Evolutionary conservation across 1,284 basidiomycete species (phyloP).

Genomic region (Fomitopsis betulina): DNA sequence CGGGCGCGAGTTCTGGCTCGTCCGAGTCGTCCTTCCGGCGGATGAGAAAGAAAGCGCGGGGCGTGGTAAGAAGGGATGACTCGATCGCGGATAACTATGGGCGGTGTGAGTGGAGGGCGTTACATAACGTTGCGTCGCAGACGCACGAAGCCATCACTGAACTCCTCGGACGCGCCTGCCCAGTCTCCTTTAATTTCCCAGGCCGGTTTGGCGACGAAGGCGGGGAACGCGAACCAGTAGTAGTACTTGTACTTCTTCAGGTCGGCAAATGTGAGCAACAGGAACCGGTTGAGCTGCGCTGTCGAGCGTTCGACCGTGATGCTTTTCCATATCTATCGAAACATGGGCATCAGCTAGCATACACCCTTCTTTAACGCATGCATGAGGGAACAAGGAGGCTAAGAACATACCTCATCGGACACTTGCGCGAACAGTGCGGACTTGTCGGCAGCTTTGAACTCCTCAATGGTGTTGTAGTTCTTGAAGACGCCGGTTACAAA

Average conservation of each 20-base stretch:
- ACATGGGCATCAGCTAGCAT: background rate
- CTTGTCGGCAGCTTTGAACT: slow-evolving; percentile 91
- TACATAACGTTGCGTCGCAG: background rate
- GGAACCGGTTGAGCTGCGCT: slow-evolving; percentile 67
- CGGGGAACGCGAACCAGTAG: slow-evolving; percentile 98
- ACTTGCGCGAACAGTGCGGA: slow-evolving; percentile 73
- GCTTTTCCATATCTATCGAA: slow-evolving; percentile 58
- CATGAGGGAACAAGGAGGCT: background rate
- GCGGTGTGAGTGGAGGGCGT: background rate
- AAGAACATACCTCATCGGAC: slow-evolving; percentile 48
- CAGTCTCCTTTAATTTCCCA: slow-evolving; percentile 75
- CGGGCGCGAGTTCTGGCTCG: slow-evolving; percentile 38
- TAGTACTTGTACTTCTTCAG: slow-evolving; percentile 97
- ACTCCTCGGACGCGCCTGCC: slow-evolving; percentile 38
- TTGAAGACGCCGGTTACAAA: slow-evolving; percentile 67
- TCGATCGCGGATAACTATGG: slow-evolving; percentile 48
- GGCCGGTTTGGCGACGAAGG: slow-evolving; percentile 79
- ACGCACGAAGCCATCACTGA: slow-evolving; percentile 35
- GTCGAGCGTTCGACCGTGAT: slow-evolving; percentile 47
- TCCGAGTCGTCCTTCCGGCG: slow-evolving; percentile 28
- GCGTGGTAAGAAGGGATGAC: slow-evolving; percentile 36
- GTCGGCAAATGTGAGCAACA: slow-evolving; percentile 92
- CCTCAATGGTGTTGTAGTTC: slow-evolving; percentile 96
- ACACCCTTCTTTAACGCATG: no score
- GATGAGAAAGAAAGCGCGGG: slow-evolving; percentile 59